Conservation (phyloP, 179 eudicot genomes). For the Silene coronaria region DNA sequence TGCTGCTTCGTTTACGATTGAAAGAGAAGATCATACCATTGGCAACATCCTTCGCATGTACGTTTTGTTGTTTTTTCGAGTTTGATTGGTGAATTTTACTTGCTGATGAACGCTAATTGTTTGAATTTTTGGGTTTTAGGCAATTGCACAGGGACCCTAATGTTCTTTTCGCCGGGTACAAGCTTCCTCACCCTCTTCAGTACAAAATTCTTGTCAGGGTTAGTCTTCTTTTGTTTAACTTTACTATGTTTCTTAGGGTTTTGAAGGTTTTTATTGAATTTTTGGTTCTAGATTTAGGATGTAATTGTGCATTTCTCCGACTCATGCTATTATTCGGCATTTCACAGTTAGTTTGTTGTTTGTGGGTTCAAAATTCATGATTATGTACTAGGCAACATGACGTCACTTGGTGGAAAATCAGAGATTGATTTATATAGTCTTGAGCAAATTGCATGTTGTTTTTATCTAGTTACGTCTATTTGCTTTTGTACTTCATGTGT, state of each 20-base stretch:
- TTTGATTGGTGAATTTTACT: conserved; percentile 19
- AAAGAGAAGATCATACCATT: conserved; percentile 90
- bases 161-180: conserved; percentile 93
- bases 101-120: background rate
- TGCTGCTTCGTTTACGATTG: conserved; percentile 89
- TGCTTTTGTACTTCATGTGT: too few species aligned
- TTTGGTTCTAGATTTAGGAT: background rate
- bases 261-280: background rate
- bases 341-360: too few species aligned
- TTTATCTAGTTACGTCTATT: too few species aligned
- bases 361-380: too few species aligned
- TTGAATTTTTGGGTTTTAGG: conserved; percentile 36
- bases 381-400: too few species aligned
- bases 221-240: conserved; percentile 14
- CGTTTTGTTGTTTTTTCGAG: background rate
- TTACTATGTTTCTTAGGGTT: background rate
- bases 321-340: background rate
- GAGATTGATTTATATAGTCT: too few species aligned
- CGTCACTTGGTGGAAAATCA: too few species aligned
- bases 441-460: too few species aligned
- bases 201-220: conserved; percentile 91
- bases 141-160: conserved; percentile 87
- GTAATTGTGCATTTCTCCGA: background rate
- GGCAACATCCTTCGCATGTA: conserved; percentile 95
- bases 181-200: conserved; percentile 98